Evolutionary conservation across 1,284 basidiomycete genomes (phyloP), one percentile per base, ranked within the genome.

Genomic region (Ustilago crameri): DNA sequence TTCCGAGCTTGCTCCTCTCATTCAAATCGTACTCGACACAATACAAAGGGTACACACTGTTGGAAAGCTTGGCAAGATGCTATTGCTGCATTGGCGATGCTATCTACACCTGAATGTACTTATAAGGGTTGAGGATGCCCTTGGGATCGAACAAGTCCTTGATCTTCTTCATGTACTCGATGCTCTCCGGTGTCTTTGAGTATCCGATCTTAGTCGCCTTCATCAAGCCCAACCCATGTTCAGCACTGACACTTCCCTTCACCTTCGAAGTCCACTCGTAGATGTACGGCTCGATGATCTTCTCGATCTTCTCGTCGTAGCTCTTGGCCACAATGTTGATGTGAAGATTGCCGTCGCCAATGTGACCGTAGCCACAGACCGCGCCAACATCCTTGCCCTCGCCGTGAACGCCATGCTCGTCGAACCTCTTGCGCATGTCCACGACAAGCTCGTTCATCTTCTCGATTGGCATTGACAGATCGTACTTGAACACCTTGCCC

Each of bases 401-500:
- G 10, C 90, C 88, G 54, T 92, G 84, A 22, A 97, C 84, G 0
- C 92, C 93, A 69, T 90, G 89, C 35, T 89, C 88, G 34, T 87
- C 84, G 45, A 98, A 86, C 52, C 90, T 90, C 57, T 90, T 88
- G 58, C 92, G 87, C 50, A 95, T 91, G 41, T 87, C 86, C 77
- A 95, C 91, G 22, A 98, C 93, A 10, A 97, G 89, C 26, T 89
- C 88, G 85, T 98, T 91, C 88, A 98, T 98, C 76, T 90, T 88
- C 20, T 88, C 87, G 4, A 96, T 87, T 2, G 95, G 95, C 32
- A 98, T 89, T 18, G 93, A 95, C 40, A 99, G 88, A 80, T 98
- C 96, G 84, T 98, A 98, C 86, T 99, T 99, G 87, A 96, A 98
- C 5, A 91, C 90, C 75, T 93, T 93, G 44, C 96, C 96, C 82